Conservation (phyloP, 352 stramenopile genomes). For the Phytophthora ramorum region DNA sequence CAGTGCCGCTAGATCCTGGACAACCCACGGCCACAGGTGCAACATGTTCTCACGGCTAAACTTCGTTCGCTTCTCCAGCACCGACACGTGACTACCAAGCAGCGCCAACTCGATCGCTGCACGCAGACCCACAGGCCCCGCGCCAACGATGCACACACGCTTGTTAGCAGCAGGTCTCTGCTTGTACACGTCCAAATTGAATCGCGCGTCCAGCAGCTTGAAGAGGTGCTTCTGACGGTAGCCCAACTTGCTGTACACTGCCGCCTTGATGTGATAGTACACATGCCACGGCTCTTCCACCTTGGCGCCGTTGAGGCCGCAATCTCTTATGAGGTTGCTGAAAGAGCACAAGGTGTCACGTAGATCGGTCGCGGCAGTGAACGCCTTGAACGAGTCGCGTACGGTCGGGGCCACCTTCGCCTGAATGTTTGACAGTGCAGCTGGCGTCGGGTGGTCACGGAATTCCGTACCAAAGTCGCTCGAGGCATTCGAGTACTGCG, state of each 20-base stretch:
- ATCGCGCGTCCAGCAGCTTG: slow-evolving; percentile 59
- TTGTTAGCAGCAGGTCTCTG: slow-evolving; percentile 48
- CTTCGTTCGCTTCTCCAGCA: slow-evolving; percentile 77
- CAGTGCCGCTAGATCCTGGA: slow-evolving; percentile 74
- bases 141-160: slow-evolving; percentile 70
- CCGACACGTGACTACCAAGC: slow-evolving; percentile 65
- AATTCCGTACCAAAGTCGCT: background rate
- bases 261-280: slow-evolving; percentile 61
- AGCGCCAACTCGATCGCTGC: slow-evolving; percentile 73
- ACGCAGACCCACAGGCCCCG: slow-evolving; percentile 73
- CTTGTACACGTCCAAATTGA: slow-evolving; percentile 51
- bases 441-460: background rate
- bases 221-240: slow-evolving; percentile 78
- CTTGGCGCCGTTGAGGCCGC: slow-evolving; percentile 44
- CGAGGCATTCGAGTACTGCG: slow-evolving; percentile 4
- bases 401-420: slow-evolving; percentile 9
- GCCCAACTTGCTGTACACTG: slow-evolving; percentile 56
- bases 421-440: background rate
- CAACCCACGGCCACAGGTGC: slow-evolving; percentile 81
- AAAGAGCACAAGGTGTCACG: slow-evolving; percentile 51
- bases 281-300: slow-evolving; percentile 49
- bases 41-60: slow-evolving; percentile 86
- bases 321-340: slow-evolving; percentile 50
- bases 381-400: slow-evolving; percentile 49
- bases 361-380: slow-evolving; percentile 61